Base-by-base conservation (phyloP, 2,329 filamentous ascomycete genomes). In the Microcera coccophila region DNA sequence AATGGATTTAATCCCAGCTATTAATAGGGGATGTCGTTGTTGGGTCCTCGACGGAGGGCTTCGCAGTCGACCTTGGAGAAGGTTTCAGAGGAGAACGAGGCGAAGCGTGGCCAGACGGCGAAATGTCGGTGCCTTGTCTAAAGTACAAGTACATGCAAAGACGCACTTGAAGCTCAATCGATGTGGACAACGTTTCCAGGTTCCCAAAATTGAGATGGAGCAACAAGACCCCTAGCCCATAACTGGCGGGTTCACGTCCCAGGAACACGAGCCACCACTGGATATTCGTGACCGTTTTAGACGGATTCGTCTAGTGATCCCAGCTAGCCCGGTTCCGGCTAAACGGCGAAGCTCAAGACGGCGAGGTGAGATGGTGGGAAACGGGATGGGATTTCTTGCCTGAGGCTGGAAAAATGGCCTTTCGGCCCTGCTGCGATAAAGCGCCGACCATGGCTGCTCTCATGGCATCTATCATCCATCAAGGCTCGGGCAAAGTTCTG, bases 151-250 rank as follows among this genome's bases (percentile, higher is more conserved):
- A 18, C 24, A 29, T 38, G 11, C 33, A 35, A 20, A 19, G n/a
- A 35, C 18, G 32, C 41, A 44, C 38, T 35, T 32, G 32, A 33
- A 47, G 39, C 7, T 39, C 40, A 39, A 20, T 36, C 35, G 44
- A 49, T 46, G 44, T 49, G 47, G 47, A 49, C 47, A 49, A 36
- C 44, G 41, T 49, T 49, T 45, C 47, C 47, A 47, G 22, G 36
- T 26, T 38, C 36, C 36, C 20, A 38, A 38, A 38, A 38, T 26
- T 26, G 20, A 38, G 36, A 5, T 19, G 33, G n/a, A 35, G 33
- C 18, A 17, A 35, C 16, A 9, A 20, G 16, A 32, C 33, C 33
- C 33, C 33, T 35, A n/a, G 29, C 29, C 29, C 29, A 32, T 32
- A 9, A 9, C 14, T 28, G 24, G 24, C 9, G 29, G 15, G 15